Conservation (phyloP, 192 early-diverging fungal genomes). For the Coemansia sp. region DNA sequence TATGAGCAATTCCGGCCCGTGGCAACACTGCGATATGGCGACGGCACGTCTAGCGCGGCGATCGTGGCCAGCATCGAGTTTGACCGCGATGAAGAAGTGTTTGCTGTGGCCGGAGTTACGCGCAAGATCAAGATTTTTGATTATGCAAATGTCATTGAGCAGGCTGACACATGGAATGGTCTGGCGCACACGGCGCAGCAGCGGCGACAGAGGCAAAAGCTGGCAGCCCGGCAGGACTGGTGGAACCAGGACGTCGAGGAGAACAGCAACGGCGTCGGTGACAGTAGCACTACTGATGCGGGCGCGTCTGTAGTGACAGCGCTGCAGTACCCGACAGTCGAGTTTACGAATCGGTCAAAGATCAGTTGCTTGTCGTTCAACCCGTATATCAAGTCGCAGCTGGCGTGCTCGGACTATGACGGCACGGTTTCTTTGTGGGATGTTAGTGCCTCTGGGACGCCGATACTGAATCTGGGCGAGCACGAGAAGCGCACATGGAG, state of each 20-base stretch:
- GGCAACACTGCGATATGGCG: slow-evolving; percentile 80
- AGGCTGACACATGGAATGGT: slow-evolving; percentile 50
- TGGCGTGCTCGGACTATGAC: slow-evolving; percentile 93
- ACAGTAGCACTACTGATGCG: slow-evolving; percentile 27
- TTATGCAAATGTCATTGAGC: slow-evolving; percentile 61
- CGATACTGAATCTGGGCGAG: slow-evolving; percentile 73
- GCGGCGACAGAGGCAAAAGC: slow-evolving; percentile 12
- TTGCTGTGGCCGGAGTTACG: slow-evolving; percentile 92
- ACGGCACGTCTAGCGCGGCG: slow-evolving; percentile 67
- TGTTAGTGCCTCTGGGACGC: slow-evolving; percentile 61
- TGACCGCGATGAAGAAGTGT: slow-evolving; percentile 90
- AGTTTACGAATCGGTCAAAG: slow-evolving; percentile 80
- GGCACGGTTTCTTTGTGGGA: slow-evolving; percentile 92
- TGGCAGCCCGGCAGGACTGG: slow-evolving; percentile 38
- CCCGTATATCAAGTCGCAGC: slow-evolving; percentile 79
- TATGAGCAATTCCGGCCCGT: slow-evolving; percentile 73
- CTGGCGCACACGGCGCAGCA: slow-evolving; percentile 31
- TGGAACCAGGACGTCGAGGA: slow-evolving; percentile 49
- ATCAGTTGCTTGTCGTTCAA: slow-evolving; percentile 96
- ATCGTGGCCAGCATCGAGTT: slow-evolving; percentile 96
- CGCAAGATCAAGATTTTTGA: slow-evolving; percentile 94
- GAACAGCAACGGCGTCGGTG: slow-evolving; percentile 15
- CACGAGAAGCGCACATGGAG: slow-evolving; percentile 95
- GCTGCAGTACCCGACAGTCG: slow-evolving; percentile 78
- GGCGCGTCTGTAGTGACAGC: slow-evolving; percentile 37